Base-by-base conservation (phyloP, 768 basidiomycete genomes). In the Russula foetens region DNA sequence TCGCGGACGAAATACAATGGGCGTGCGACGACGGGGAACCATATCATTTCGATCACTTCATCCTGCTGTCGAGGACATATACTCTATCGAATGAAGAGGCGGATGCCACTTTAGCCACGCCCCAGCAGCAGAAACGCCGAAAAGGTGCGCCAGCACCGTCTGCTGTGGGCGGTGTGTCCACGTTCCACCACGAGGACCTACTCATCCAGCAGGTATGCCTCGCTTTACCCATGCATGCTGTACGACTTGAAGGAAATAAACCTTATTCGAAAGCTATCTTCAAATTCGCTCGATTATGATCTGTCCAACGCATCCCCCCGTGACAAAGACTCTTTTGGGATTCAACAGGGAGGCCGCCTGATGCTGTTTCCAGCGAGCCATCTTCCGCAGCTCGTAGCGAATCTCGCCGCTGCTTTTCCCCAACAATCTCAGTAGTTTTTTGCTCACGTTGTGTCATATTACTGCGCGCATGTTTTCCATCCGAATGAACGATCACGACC, bases 141-240 rank as follows among this genome's bases (percentile, higher is more conserved):
- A 77, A 77, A 33, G 56, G 63, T 4, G 54, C 58, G 61, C 60
- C 67, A 48, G 58, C 69, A 43, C 64, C 73, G 47, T 68, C 71
- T 7, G 77, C 77, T 14, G 66, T 67, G 2, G 83, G 84, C 55
- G 81, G 84, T 0, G 75, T 84, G 6, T 88, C 85, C 67, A 74
- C 83, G 2, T 96, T 90, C 74, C 93, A 97, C 68, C 85, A 88
- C 0, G 95, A 97, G 70, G 94, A 97, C 71, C 85, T 86, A 44
- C 76, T 76, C 44, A 83, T 93, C 53, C 78, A 80, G 58, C 73
- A 83, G 75, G 91, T 90, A 53, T 47, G 81, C 63, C 24, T 67
- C 14, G 47, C 49, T 24, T 49, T 28, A 15, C 58, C 31, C 48
- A 24, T 61, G 21, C 29, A 48, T n/a, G 19, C 28, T 14, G 24